These are phyloP conservation scores for Cladobotryum mycophilum DNA, from an alignment of 2,329 filamentous ascomycete genomes.

Conservation along the genomic window DNA sequence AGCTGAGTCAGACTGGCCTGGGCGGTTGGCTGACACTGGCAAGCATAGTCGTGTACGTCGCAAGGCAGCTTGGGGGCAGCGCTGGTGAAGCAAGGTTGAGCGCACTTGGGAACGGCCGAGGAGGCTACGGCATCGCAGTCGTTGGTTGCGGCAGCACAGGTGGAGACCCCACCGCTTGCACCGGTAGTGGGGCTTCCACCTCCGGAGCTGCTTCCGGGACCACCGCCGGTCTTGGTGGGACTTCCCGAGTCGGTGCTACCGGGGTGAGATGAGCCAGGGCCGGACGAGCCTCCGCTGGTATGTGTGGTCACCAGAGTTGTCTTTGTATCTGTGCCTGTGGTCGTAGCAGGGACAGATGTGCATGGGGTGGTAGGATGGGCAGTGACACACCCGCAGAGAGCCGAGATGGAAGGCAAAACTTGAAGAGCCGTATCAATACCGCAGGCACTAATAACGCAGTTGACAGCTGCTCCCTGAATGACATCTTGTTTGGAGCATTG, in stretches of 20 bases:
- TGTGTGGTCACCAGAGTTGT: background rate
- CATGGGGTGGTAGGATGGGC: constrained; percentile 13
- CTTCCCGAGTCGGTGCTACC: background rate
- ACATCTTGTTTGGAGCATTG: constrained; percentile 12
- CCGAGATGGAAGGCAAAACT: constrained; percentile 17
- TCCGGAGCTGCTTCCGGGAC: background rate
- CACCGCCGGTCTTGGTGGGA: background rate
- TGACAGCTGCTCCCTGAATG: constrained; percentile 14
- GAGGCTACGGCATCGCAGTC: constrained; percentile 22
- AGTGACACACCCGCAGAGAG: constrained; percentile 20
- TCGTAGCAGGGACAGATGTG: constrained; percentile 3
- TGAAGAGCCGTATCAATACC: constrained; percentile 12
- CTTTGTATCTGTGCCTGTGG: background rate
- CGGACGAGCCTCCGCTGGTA: background rate
- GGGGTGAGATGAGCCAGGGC: background rate
- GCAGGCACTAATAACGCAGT: constrained; percentile 20
- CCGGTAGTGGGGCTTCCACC: background rate
- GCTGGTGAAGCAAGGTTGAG: constrained; percentile 22
- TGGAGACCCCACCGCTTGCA: background rate
- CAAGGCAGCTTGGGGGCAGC: constrained; percentile 21
- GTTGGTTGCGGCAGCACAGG: constrained; percentile 11
- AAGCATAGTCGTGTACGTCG: constrained; percentile 21
- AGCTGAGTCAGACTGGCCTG: constrained; percentile 18
- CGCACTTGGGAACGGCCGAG: constrained; percentile 21
- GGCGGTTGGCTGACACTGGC: constrained; percentile 21